Base-by-base conservation (phyloP, 805 yeast species). In the Torulaspora indica region DNA sequence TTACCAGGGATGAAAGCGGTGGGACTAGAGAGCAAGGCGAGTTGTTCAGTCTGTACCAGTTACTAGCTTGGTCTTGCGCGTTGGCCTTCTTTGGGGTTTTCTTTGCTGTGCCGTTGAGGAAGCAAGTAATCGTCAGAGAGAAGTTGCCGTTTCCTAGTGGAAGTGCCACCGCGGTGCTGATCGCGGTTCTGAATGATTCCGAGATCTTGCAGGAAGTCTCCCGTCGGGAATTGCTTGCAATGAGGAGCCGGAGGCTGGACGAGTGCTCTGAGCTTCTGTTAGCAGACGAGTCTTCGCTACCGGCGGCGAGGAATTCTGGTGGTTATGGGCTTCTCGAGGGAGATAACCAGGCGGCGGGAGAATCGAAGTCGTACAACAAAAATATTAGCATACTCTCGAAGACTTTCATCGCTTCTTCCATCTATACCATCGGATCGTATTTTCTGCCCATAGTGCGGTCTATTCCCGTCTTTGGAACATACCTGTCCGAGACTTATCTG, bases 71-170 rank as follows among this genome's bases (percentile, higher is more conserved):
- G 98, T 81, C 91, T 1, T 56, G 77, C 1, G 96, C 96, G 0
- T 68, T 93, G 43, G 96, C 95, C 0, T 85, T 89, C 47, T 90
- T 91, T 68, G 98, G 98, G 1, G 95, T 91, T 1, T 93, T 91
- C 64, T 89, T 91, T 65, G 97, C 98, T 2, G 79, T 91, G 22
- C 91, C 96, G 1, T 69, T 91, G 40, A 73, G 98, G 50, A 78
- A 77, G 49, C 95, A 89, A 60, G 95, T 90, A 14, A 82, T 91
- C 28, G 77, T 89, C n/a, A 79, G 78, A 55, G 96, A 89, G 56
- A 86, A 86, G 58, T 73, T 93, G 29, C 86, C 90, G 1, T 91
- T 91, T 58, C 98, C 98, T 0, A 85, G 95, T 32, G 98, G 98
- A 0, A 79, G 86, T 51, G 98, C 98, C 2, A 93, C 98, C 0